A percentile compares a stretch with the other conserved stretches of the same genome.
Evolutionary conservation across 208 protist genomes (phyloP).

Genomic region (Acanthamoeba lugdunensis): DNA sequence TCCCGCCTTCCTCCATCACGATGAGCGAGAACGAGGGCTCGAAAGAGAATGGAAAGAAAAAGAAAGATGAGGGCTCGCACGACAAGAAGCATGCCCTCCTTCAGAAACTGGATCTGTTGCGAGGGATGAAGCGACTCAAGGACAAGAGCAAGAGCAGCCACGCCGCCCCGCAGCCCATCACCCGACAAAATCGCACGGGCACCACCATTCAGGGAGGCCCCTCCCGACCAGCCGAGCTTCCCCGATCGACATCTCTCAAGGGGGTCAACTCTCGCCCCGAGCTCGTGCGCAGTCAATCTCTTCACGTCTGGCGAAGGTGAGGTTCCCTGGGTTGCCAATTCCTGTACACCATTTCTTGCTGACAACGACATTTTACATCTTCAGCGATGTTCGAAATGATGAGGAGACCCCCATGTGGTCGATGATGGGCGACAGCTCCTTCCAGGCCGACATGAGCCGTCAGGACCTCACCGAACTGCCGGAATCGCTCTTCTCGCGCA

Average conservation of each 20-base stretch:
- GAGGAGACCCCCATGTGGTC: constrained; percentile 56
- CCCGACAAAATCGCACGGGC: background rate
- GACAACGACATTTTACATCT: too few species aligned
- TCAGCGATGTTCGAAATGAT: constrained; percentile 39
- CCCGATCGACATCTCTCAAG: constrained; percentile 53
- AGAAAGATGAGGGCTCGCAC: constrained; percentile 8
- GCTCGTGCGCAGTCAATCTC: constrained; percentile 61
- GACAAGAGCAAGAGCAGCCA: constrained; percentile 56
- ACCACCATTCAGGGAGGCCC: background rate
- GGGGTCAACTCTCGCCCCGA: constrained; percentile 26
- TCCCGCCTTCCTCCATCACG: background rate
- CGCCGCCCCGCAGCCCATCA: background rate
- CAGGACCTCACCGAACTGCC: constrained; percentile 56
- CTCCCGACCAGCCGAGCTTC: constrained; percentile 18
- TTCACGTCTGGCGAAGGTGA: constrained; percentile 63
- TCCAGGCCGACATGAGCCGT: constrained; percentile 52
- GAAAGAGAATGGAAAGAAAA: constrained; percentile 21
- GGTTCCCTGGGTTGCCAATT: background rate
- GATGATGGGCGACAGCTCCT: constrained; percentile 69
- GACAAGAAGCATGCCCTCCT: constrained; percentile 69
- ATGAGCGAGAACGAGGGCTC: constrained; percentile 1
- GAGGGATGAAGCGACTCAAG: constrained; percentile 43
- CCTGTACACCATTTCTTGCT: background rate
- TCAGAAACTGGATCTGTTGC: constrained; percentile 54
- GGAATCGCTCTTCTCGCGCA: constrained; percentile 10